phyloP scores from a whole-genome alignment of 2,329 filamentous ascomycete genomes.

The Verticillium zaregamsianum region DNA sequence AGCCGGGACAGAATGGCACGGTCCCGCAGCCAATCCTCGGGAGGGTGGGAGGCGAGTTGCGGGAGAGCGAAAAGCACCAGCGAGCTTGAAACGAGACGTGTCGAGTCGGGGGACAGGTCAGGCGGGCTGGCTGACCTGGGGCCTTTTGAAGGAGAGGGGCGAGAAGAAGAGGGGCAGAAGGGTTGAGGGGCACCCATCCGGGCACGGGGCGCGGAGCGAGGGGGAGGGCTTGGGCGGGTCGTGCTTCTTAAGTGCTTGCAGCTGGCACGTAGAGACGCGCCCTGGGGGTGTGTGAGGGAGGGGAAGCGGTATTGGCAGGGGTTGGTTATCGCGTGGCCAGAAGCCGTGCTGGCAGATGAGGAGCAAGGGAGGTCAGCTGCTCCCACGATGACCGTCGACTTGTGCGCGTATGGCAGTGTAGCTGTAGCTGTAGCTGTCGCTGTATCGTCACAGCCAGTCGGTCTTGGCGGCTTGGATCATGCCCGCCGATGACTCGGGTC shows the following conservation, averaged over 20 bases:
- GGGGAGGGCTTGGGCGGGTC: not conserved
- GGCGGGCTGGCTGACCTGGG: not conserved
- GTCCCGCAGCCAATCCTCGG: not conserved
- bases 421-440: no score
- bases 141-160: not conserved
- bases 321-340: not conserved
- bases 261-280: not conserved
- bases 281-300: not conserved
- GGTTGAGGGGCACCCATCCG: not conserved
- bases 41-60: not conserved
- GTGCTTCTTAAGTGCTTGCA: conserved; percentile 1
- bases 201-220: not conserved
- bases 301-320: not conserved
- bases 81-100: not conserved
- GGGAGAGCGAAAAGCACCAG: not conserved
- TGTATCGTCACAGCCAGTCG: not conserved
- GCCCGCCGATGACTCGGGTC: not conserved
- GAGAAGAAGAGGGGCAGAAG: not conserved
- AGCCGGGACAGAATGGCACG: not conserved
- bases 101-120: not conserved
- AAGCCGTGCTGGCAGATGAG: not conserved
- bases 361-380: not conserved
- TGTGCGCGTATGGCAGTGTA: not conserved
- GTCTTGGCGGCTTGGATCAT: not conserved
- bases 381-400: not conserved